Percentiles rank a stretch among this genome's conserved stretches.
phyloP scores from a whole-genome alignment of 2,329 filamentous ascomycete species.

The Chaetomium sp. region DNA sequence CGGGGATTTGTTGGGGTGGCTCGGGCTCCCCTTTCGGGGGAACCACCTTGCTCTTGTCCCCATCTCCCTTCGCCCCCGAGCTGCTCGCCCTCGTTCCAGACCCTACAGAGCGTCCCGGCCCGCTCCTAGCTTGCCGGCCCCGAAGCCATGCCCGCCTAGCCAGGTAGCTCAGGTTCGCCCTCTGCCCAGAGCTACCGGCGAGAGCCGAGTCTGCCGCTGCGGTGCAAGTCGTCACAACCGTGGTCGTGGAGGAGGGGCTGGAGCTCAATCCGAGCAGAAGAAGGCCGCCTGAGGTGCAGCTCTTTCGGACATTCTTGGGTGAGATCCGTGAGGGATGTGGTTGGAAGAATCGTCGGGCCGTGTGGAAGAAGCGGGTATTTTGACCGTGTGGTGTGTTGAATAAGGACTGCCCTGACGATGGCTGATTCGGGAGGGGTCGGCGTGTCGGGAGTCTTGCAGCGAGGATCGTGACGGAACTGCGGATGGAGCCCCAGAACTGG shows the following conservation, averaged over 20 bases:
- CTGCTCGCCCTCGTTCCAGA: conserved; percentile 40
- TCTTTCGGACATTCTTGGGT: conserved; percentile 49
- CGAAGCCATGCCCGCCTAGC: conserved; percentile 45
- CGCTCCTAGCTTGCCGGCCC: conserved; percentile 37
- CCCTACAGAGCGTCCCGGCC: conserved; percentile 25
- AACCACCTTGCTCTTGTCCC: conserved; percentile 27
- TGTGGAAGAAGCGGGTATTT: conserved; percentile 30
- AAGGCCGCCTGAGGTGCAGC: conserved; percentile 58
- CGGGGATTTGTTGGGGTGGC: conserved; percentile 10
- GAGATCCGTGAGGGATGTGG: conserved; percentile 40
- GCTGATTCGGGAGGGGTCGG: conserved; percentile 23
- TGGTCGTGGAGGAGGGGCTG: conserved; percentile 43
- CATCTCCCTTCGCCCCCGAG: conserved; percentile 37
- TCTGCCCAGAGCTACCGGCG: conserved; percentile 35
- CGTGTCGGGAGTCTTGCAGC: conserved; percentile 31
- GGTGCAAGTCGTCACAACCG: conserved; percentile 46
- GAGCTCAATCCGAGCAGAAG: conserved; percentile 53
- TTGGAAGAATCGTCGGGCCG: conserved; percentile 37
- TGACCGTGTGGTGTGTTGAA: conserved; percentile 23
- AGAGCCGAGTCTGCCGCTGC: conserved; percentile 44
- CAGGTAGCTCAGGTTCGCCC: conserved; percentile 41
- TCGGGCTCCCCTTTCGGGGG: conserved; percentile 14
- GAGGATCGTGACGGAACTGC: conserved; percentile 36
- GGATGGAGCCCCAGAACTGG: conserved; percentile 40
- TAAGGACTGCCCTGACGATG: conserved; percentile 23